phyloP scores from a whole-genome alignment of 257 asterid species.

The Solanum chaucha region DNA sequence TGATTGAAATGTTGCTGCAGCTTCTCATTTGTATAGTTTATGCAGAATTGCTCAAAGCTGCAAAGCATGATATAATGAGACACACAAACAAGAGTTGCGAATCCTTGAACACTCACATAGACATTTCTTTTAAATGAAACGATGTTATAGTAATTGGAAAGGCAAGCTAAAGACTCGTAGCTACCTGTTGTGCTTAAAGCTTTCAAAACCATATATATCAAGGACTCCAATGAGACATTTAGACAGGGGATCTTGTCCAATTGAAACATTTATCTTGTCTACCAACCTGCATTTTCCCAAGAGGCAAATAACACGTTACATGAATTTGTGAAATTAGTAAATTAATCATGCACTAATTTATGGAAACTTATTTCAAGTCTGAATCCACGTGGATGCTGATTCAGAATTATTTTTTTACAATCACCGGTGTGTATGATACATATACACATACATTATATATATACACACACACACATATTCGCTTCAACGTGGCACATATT shows the following conservation, averaged over 20 bases:
- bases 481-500: background rate
- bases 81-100: slow-evolving; percentile 14
- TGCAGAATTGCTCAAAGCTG: slow-evolving; percentile 98
- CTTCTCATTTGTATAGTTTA: slow-evolving; percentile 92
- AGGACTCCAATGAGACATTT: slow-evolving; percentile 85
- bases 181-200: slow-evolving; percentile 95
- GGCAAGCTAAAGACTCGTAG: background rate
- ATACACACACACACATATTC: background rate
- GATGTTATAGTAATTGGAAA: background rate
- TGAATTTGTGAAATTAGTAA: background rate
- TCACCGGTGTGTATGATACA: background rate
- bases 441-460: background rate
- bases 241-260: slow-evolving; percentile 80
- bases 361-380: background rate
- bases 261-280: slow-evolving; percentile 79
- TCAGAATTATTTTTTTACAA: background rate
- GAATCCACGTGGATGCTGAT: background rate
- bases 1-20: slow-evolving; percentile 97
- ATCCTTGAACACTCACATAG: background rate
- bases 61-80: slow-evolving; percentile 20
- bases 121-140: background rate
- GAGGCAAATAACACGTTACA: slow-evolving; percentile 5
- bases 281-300: slow-evolving; percentile 65
- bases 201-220: slow-evolving; percentile 93
- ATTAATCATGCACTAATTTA: background rate